phyloP scores from a whole-genome alignment of 305 asterid genomes.

The Euphrasia arctica region DNA sequence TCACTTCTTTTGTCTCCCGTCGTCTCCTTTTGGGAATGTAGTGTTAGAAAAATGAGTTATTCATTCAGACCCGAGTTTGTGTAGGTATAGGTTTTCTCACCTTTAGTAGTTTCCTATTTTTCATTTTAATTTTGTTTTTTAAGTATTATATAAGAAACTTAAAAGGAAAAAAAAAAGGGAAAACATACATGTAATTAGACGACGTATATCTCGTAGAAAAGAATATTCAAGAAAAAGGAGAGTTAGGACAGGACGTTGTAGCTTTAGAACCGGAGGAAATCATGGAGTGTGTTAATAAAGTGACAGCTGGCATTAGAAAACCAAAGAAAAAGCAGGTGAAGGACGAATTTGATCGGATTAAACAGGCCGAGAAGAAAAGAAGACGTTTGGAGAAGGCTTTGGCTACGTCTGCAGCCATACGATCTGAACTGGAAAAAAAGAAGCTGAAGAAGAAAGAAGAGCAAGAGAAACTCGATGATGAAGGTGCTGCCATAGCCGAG shows the following conservation, averaged over 20 bases:
- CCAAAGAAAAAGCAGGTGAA: constrained; percentile 73
- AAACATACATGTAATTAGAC: constrained; percentile 28
- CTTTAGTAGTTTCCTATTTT: constrained; percentile 10
- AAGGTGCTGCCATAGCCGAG: constrained; percentile 85
- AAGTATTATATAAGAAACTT: constrained; percentile 24
- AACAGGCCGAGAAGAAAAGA: constrained; percentile 82
- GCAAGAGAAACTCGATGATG: constrained; percentile 79
- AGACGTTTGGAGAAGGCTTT: constrained; percentile 86
- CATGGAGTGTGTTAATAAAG: constrained; percentile 64
- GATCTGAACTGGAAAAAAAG: constrained; percentile 73
- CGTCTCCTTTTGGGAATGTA: constrained; percentile 74
- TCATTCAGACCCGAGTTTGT: constrained; percentile 70
- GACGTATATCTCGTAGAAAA: constrained; percentile 31
- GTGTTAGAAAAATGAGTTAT: constrained; percentile 62
- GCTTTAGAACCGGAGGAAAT: too few relatives aligned
- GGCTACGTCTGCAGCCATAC: constrained; percentile 86
- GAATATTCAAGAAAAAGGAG: constrained; percentile 14
- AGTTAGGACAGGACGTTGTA: background rate
- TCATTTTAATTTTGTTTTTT: constrained; percentile 1
- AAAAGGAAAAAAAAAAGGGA: too few relatives aligned
- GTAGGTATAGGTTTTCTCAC: constrained; percentile 37
- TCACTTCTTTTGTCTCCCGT: constrained; percentile 48
- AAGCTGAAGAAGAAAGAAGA: constrained; percentile 78
- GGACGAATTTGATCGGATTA: constrained; percentile 71
- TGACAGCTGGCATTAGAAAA: constrained; percentile 51